Base-by-base conservation (phyloP, 257 asterid genomes). In the Echites panduratus region DNA sequence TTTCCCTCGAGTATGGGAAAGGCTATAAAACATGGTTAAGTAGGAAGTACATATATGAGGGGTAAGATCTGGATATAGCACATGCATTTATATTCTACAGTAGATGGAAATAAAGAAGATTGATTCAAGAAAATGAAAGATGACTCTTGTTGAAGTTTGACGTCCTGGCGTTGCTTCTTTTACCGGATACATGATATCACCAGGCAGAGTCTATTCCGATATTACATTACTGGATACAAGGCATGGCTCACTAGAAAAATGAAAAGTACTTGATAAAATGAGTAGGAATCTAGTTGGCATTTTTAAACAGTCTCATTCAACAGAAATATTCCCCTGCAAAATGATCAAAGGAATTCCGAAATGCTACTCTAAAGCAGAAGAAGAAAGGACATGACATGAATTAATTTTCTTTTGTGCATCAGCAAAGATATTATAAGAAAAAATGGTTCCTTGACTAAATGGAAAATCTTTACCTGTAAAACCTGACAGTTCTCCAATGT, bases 401-500 rank as follows among this genome's bases (percentile, higher is more conserved):
- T 38, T 22, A 27, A 22, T 56, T n/a, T 54, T 56, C 16, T 56
- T 9, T 56, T 16, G 67, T 43, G 24, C 32, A 32, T 7, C 24
- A 35, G 45, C 38, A 54, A 14, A 53, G 59, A 8, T 9, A 53
- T 53, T 10, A 3, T 2, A 65, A 61, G 61, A 3, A 20, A 66
- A 49, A n/a, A 1, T 32, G 38, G 35, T 24, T 50, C 3, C 41
- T 45, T 57, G 45, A 26, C 6, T 8, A 20, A 61, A 47, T 62
- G 54, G 40, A 43, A 70, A 44, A 19, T 49, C n/a, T 40, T 66
- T 85, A 90, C 98, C 97, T 90, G 98, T 84, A 93, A 86, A 82
- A 93, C 97, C 75, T 93, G 97, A 54, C 98, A 93, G 72, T 93
- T 93, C 27, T 91, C 96, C 82, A 93, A 84, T 35, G 97, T 93